Conservation (phyloP, 1,284 basidiomycete species). For the Trichosporon sp. region DNA sequence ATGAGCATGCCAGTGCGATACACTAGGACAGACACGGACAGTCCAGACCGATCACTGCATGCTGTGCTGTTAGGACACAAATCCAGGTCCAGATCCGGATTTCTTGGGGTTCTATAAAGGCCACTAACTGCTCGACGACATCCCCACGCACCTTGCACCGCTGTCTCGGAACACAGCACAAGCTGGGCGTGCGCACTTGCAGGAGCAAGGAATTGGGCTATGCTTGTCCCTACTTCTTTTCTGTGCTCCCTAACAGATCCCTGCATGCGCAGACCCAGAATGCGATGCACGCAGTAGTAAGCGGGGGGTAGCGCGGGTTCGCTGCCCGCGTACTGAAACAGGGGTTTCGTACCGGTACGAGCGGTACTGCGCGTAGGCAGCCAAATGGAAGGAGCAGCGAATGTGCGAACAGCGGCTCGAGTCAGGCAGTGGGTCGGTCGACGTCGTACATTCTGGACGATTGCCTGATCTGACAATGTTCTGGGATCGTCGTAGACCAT, state of each 20-base stretch:
- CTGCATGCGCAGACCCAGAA: background rate
- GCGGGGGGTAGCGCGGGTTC: background rate
- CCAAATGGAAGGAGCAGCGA: background rate
- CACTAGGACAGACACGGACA: no score
- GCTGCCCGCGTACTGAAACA: background rate
- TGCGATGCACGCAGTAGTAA: background rate
- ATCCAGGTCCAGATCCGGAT: no score
- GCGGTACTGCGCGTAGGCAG: background rate
- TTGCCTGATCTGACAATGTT: background rate
- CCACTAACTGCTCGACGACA: no score
- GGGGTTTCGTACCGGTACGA: background rate
- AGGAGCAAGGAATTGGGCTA: no score
- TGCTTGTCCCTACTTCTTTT: background rate
- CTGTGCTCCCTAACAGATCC: background rate
- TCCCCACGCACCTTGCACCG: no score
- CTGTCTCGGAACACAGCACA: no score
- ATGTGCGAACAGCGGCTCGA: background rate
- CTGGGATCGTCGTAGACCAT: background rate
- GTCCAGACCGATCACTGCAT: no score
- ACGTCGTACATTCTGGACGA: background rate
- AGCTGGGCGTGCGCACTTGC: no score
- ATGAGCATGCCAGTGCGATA: no score
- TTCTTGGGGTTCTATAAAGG: no score
- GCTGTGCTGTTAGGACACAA: no score
- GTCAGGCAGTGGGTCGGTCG: background rate